Conservation (phyloP, 1,139 yeast genomes). For the Saccharomyces hybrid region DNA sequence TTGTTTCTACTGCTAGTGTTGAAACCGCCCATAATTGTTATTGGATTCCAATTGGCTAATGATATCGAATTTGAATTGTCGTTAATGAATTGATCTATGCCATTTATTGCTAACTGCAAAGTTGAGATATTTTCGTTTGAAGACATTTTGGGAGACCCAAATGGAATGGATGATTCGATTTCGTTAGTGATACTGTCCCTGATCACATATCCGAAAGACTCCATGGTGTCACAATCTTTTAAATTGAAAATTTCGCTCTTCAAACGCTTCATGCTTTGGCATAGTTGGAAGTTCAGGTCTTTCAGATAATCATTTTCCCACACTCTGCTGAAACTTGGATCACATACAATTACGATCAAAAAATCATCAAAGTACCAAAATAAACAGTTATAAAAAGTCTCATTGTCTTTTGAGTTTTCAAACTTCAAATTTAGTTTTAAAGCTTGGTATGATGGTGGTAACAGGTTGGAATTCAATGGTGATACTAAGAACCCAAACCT, state of each 20-base stretch:
- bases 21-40: conserved; percentile 1
- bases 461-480: conserved; percentile 18
- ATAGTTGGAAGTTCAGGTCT: conserved; percentile 19
- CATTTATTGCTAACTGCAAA: conserved; percentile 23
- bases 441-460: conserved; percentile 24
- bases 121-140: conserved; percentile 11
- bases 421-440: conserved; percentile 18
- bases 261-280: conserved; percentile 14
- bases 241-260: not conserved
- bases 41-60: not conserved
- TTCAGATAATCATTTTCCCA: conserved; percentile 26
- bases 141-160: not conserved
- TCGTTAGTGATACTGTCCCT: conserved; percentile 9
- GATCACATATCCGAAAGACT: conserved; percentile 17
- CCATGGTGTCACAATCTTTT: not conserved
- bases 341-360: conserved; percentile 20
- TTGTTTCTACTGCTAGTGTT: not conserved
- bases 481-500: conserved; percentile 28
- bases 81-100: conserved; percentile 21
- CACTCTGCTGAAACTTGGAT: conserved; percentile 21
- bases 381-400: conserved; percentile 16
- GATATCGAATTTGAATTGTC: conserved; percentile 5
- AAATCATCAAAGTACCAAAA: conserved; percentile 30
- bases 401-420: conserved; percentile 6
- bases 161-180: conserved; percentile 22